Conservation (phyloP, 257 asterid genomes). For the Cynanchum wilfordii region DNA sequence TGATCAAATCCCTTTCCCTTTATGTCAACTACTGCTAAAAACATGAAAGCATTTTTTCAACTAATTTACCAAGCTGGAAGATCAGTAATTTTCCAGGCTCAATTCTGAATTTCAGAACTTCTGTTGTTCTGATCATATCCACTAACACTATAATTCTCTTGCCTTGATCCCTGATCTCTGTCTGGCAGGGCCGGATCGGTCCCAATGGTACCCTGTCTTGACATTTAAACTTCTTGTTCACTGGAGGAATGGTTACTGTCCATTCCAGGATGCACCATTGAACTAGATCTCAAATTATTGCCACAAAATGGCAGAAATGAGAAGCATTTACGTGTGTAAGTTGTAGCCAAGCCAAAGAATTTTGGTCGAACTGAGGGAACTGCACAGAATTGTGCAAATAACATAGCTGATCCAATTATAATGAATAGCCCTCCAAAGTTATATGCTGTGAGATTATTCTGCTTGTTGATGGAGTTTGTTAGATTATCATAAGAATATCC, state of each 20-base stretch:
- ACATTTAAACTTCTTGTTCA: not conserved
- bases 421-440: constrained; percentile 56
- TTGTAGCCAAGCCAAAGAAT: not conserved
- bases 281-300: not conserved
- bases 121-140: not conserved
- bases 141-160: not conserved
- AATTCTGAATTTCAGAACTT: not conserved
- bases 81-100: not conserved
- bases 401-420: constrained; percentile 35
- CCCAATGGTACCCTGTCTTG: not conserved
- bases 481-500: constrained; percentile 38
- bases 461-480: constrained; percentile 33
- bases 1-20: too few species aligned
- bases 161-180: not conserved
- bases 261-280: not conserved
- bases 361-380: constrained; percentile 23
- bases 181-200: not conserved
- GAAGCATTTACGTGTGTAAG: not conserved
- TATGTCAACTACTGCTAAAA: too few species aligned
- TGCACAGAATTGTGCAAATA: constrained; percentile 31
- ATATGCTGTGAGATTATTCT: constrained; percentile 33
- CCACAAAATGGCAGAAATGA: not conserved
- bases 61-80: not conserved
- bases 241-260: not conserved
- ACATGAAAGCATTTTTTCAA: too few species aligned